Percentiles rank a stretch among this genome's conserved stretches.
Evolutionary conservation across 176 grass and related monocot species (phyloP).

Genomic region (Ampelocalamus luodianensis): DNA sequence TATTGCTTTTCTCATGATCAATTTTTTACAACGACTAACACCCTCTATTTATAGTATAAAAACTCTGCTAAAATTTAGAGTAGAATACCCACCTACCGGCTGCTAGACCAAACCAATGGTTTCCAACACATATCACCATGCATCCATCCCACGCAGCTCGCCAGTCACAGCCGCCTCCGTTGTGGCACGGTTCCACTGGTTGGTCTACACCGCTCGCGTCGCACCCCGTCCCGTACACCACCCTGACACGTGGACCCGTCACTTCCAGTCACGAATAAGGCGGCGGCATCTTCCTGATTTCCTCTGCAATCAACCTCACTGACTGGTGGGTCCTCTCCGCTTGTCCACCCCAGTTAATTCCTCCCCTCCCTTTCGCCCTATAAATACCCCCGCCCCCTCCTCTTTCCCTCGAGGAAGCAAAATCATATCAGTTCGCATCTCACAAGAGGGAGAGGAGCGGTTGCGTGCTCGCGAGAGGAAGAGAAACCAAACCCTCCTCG

Average conservation of each 20-base stretch:
- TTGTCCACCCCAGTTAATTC: not conserved
- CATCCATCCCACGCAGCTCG: too few species aligned
- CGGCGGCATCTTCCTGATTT: not conserved
- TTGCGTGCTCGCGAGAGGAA: conserved; percentile 47
- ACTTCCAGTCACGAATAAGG: not conserved
- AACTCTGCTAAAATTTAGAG: too few species aligned
- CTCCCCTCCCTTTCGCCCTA: not conserved
- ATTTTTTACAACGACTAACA: too few species aligned
- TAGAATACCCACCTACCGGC: too few species aligned
- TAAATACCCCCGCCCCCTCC: not conserved
- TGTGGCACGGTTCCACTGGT: too few species aligned
- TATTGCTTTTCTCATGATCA: too few species aligned
- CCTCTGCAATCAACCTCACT: not conserved
- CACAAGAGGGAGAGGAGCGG: not conserved
- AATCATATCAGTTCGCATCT: not conserved
- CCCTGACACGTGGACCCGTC: not conserved
- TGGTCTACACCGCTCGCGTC: too few species aligned
- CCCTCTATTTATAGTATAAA: too few species aligned
- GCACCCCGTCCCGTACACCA: not conserved
- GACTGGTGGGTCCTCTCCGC: too few species aligned
- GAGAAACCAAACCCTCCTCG: conserved; percentile 25
- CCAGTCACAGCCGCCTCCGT: too few species aligned
- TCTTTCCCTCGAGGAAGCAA: conserved; percentile 18
- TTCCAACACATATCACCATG: too few species aligned
- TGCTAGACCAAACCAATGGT: too few species aligned